Base-by-base conservation (phyloP, 306 rosid genomes). In the Vigna hirtella region DNA sequence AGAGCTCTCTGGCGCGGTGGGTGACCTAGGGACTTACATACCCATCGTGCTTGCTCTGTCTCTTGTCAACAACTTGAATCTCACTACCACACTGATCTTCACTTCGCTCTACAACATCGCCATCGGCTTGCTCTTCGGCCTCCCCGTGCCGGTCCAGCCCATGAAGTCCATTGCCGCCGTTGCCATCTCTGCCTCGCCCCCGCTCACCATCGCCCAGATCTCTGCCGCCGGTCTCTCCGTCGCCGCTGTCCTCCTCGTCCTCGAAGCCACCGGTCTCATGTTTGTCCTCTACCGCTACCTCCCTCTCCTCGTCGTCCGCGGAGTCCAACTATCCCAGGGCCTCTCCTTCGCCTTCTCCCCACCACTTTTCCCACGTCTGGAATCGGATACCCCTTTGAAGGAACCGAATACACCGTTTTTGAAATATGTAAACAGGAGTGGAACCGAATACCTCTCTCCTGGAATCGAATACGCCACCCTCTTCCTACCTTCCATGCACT, bases 81-180 rank as follows among this genome's bases (percentile, higher is more conserved):
- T 92, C 47, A 86, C 88, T 59, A 83, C 93, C 65, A 92, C 97
- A 6, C 90, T 92, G 16, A 1, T 85, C 86, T 92, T 92, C 86
- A 92, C 97, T 38, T 50, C 89, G 2, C 87, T 93, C 72, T 93
- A 93, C 88, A 93, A 93, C 84, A 84, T 90, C 85, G 76, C 70
- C 85, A 90, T 93, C 2, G 97, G 97, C 47, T 63, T 87, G 8
- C 86, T 93, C 84, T 93, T 93, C 74, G 96, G 96, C 43, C 85
- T 93, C 34, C 97, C 96, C 9, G 90, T 93, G 97, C 96, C 93
- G 0, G 97, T 90, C n/a, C 97, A 93, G 67, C 96, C 97, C 40
- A 93, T 93, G 97, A 93, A 93, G 56, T 93, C 97, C 77, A 93
- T 93, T 73, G 96, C 96, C 59, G 88, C 96, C 36, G 97, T 93